These are phyloP conservation scores for Phallus indusiatus DNA, from an alignment of 768 basidiomycete genomes.

Conservation along the genomic window DNA sequence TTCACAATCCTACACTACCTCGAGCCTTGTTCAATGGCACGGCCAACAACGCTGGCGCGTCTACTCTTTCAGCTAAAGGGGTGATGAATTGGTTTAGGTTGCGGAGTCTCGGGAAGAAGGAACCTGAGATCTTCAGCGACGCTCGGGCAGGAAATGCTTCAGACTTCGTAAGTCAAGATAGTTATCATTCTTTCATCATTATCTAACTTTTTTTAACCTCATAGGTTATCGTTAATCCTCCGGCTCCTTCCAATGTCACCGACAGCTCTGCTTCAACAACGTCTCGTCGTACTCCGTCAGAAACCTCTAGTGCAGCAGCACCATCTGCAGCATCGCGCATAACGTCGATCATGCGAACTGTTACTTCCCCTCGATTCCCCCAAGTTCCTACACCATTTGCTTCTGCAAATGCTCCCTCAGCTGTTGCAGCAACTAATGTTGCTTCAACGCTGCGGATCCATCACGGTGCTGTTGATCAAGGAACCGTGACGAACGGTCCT, in stretches of 20 bases:
- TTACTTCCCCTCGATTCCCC: constrained; percentile 23
- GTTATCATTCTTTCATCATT: not conserved
- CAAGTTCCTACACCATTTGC: constrained; percentile 36
- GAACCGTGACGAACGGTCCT: constrained; percentile 72
- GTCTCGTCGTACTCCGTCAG: not conserved
- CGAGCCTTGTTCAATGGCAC: not conserved
- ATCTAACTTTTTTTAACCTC: not conserved
- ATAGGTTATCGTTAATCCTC: constrained; percentile 6
- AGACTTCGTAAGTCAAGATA: not conserved
- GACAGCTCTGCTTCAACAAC: not conserved
- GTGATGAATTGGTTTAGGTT: constrained; percentile 97
- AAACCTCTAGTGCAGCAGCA: not conserved
- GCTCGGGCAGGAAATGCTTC: not conserved
- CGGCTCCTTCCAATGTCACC: not conserved
- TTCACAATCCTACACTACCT: not conserved
- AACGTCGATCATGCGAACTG: not conserved
- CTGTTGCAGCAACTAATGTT: constrained; percentile 27
- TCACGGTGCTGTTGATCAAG: constrained; percentile 87
- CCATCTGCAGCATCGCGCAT: not conserved
- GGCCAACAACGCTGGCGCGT: constrained; percentile 39
- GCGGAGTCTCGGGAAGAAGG: constrained; percentile 23
- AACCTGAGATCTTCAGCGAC: constrained; percentile 1
- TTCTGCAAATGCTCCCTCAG: constrained; percentile 34
- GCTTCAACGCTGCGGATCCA: constrained; percentile 58
- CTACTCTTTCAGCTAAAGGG: constrained; percentile 82